Evolutionary conservation across 2,329 filamentous ascomycete genomes (phyloP).

Genomic region (Xylariaceae sp.): DNA sequence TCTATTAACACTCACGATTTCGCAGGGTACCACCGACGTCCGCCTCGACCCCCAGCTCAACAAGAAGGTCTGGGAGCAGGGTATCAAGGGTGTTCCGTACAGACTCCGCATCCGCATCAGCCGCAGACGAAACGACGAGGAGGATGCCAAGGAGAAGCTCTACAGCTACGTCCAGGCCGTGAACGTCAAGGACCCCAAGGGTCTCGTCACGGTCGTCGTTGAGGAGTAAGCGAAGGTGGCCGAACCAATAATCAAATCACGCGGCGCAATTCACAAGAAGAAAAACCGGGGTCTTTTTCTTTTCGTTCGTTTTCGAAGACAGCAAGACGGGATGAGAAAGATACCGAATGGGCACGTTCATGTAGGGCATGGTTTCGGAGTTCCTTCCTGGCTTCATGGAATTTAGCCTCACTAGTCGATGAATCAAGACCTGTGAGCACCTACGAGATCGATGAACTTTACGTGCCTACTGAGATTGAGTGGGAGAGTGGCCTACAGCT

Average conservation of each 20-base stretch:
- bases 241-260: constrained; percentile 16
- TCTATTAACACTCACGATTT: constrained; percentile 22
- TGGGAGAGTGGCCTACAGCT: constrained; percentile 1
- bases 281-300: constrained; percentile 25
- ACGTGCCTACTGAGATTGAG: constrained; percentile 11
- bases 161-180: constrained; percentile 99
- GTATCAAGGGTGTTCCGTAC: constrained; percentile 98
- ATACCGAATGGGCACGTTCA: constrained; percentile 34
- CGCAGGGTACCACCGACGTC: constrained; percentile 90
- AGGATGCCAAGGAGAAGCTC: constrained; percentile 98
- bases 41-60: constrained; percentile 97
- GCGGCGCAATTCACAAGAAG: constrained; percentile 20
- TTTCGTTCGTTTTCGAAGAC: constrained; percentile 9
- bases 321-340: constrained; percentile 20
- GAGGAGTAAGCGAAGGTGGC: constrained; percentile 52
- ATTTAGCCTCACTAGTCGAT: constrained; percentile 40
- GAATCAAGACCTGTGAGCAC: constrained; percentile 38
- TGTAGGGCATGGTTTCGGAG: constrained; percentile 43
- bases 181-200: constrained; percentile 99
- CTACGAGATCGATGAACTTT: constrained; percentile 14
- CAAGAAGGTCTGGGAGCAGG: constrained; percentile 99
- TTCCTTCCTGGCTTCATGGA: constrained; percentile 37
- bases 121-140: constrained; percentile 99
- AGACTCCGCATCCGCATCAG: constrained; percentile 97
- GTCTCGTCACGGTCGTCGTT: constrained; percentile 86